Percentiles rank a stretch among this genome's conserved stretches.
Conservation (phyloP, 2,329 filamentous ascomycete species). For the Graphilbum fragrans region DNA sequence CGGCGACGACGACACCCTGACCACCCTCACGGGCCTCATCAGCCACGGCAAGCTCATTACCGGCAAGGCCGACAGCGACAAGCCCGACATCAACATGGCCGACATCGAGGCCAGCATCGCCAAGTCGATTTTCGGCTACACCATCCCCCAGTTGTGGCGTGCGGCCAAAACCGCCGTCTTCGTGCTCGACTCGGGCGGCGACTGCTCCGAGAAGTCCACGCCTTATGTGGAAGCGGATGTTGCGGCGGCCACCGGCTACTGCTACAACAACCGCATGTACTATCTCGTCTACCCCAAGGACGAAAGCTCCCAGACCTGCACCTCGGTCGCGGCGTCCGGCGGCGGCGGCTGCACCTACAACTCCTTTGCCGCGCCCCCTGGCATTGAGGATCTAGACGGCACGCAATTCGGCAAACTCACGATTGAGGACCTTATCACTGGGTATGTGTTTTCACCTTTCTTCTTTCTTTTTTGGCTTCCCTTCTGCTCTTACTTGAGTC, state of each 20-base stretch:
- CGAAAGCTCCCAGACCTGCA: background rate
- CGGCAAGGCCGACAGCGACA: slow-evolving; percentile 5
- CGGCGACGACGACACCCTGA: slow-evolving; percentile 13
- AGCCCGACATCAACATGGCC: slow-evolving; percentile 1
- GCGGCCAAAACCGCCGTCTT: slow-evolving; percentile 16
- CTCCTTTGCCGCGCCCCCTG: slow-evolving; percentile 17
- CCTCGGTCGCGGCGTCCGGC: no score
- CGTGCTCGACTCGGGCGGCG: slow-evolving; percentile 21
- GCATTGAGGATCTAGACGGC: slow-evolving; percentile 15
- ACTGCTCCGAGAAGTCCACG: no score
- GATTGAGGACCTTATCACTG: slow-evolving; percentile 14
- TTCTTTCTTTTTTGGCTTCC: no score
- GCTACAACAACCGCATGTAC: slow-evolving; percentile 17
- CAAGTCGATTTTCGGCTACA: slow-evolving; percentile 17
- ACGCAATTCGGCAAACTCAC: slow-evolving; percentile 15
- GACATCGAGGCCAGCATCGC: slow-evolving; percentile 4
- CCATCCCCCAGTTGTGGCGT: slow-evolving; percentile 20
- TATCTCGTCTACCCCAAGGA: slow-evolving; percentile 16
- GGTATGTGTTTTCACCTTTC: no score
- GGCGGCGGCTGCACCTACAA: slow-evolving; percentile 4
- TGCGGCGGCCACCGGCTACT: slow-evolving; percentile 9
- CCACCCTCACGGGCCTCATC: slow-evolving; percentile 14
- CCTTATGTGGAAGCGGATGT: no score
- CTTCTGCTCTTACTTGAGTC: no score
- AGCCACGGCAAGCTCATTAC: slow-evolving; percentile 17